These are phyloP conservation scores for Fusarium sp. DNA, from an alignment of 2,329 filamentous ascomycete genomes.

Conservation along the genomic window DNA sequence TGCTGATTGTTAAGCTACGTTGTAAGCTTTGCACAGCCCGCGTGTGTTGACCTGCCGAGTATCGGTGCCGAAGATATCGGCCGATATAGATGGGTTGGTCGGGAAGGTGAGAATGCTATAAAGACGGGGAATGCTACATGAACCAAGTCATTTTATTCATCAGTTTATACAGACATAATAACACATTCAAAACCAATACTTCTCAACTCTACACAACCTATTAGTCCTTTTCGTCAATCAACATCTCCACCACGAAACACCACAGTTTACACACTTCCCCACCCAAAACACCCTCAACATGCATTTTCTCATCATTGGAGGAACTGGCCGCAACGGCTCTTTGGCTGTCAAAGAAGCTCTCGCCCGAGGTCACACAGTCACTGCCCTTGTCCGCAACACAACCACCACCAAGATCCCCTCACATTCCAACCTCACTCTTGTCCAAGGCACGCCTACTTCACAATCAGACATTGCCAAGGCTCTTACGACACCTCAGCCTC, in stretches of 20 bases:
- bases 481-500: background rate
- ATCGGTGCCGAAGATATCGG: background rate
- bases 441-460: constrained; percentile 26
- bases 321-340: constrained; percentile 36
- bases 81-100: background rate
- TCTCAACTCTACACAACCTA: background rate
- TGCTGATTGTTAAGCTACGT: constrained; percentile 17
- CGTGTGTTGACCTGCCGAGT: background rate
- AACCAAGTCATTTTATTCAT: rapidly evolving
- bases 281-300: constrained; percentile 1
- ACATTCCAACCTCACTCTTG: constrained; percentile 15
- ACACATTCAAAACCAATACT: too few species aligned
- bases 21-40: background rate
- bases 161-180: background rate
- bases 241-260: background rate
- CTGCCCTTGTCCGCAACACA: constrained; percentile 20
- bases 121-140: background rate
- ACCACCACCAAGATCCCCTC: background rate
- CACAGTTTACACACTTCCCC: background rate
- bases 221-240: background rate
- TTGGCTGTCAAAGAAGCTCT: constrained; percentile 25
- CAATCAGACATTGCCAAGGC: constrained; percentile 7
- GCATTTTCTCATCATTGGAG: constrained; percentile 31
- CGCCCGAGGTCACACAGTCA: constrained; percentile 18
- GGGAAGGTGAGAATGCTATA: background rate